phyloP scores from a whole-genome alignment of 768 basidiomycete genomes.

The Rhizopogon roseolus region DNA sequence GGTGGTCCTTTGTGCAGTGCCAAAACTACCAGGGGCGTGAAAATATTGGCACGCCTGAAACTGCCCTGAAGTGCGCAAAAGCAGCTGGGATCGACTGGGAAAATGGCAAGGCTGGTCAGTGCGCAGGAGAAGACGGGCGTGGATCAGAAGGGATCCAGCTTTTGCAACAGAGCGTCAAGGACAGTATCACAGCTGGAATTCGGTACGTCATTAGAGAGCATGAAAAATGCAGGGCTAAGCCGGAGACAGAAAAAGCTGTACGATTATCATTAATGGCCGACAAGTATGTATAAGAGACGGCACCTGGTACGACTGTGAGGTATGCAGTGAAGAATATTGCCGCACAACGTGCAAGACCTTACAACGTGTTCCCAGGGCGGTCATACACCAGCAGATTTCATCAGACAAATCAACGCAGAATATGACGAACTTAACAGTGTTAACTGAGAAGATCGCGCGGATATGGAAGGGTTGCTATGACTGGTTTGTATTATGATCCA shows the following conservation, averaged over 20 bases:
- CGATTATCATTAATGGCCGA: constrained; percentile 67
- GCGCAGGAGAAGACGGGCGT: constrained; percentile 57
- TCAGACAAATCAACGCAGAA: constrained; percentile 69
- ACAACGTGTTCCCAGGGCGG: constrained; percentile 48
- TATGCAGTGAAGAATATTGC: constrained; percentile 25
- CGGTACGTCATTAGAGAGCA: constrained; percentile 34
- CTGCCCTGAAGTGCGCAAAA: constrained; percentile 63
- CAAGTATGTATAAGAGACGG: constrained; percentile 73
- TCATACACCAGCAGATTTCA: constrained; percentile 70
- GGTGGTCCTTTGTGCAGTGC: constrained; percentile 85
- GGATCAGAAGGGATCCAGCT: constrained; percentile 61
- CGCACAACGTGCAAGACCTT: not conserved
- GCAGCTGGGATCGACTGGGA: constrained; percentile 68
- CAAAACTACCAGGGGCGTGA: constrained; percentile 62
- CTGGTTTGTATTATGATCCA: constrained; percentile 2
- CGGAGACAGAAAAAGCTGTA: constrained; percentile 72
- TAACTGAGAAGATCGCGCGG: constrained; percentile 16
- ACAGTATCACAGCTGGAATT: constrained; percentile 45
- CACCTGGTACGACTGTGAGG: constrained; percentile 77
- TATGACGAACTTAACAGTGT: constrained; percentile 57
- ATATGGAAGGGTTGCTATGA: not conserved
- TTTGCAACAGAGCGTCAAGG: constrained; percentile 53
- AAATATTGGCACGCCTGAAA: constrained; percentile 59
- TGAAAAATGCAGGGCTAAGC: constrained; percentile 6
- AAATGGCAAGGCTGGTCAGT: constrained; percentile 46